Evolutionary conservation across 2,329 filamentous ascomycete genomes (phyloP).

Genomic region (Trichoderma endophyticum): DNA sequence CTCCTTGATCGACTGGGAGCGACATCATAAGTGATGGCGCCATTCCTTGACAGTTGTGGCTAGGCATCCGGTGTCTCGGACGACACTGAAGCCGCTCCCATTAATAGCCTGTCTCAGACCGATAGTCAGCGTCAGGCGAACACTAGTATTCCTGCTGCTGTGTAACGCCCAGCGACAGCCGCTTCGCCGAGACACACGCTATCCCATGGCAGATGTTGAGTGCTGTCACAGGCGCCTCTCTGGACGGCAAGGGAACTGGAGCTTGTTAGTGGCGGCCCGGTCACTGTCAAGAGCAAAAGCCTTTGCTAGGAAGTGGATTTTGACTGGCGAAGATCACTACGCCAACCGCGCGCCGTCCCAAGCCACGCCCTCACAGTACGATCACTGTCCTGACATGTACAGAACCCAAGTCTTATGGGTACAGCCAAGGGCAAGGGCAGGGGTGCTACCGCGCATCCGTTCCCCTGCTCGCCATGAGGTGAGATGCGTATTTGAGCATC

Average conservation of each 20-base stretch:
- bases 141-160: not conserved
- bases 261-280: not conserved
- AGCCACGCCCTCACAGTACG: slow-evolving; percentile 13
- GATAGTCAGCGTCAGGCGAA: not conserved
- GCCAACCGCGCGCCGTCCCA: slow-evolving; percentile 10
- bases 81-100: not conserved
- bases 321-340: slow-evolving; percentile 9
- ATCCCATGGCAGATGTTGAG: not conserved
- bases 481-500: not conserved
- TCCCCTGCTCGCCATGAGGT: slow-evolving; percentile 12
- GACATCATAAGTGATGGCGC: not conserved
- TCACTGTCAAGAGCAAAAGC: not conserved
- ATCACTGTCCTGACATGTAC: slow-evolving; percentile 1
- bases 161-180: not conserved
- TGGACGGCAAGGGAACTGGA: not conserved
- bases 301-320: not conserved
- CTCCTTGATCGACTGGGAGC: not conserved
- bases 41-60: not conserved
- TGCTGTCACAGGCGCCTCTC: not conserved
- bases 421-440: not conserved
- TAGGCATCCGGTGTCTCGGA: not conserved
- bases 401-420: not conserved
- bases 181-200: slow-evolving; percentile 2
- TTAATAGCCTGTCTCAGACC: slow-evolving; percentile 10
- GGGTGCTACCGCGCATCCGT: not conserved